phyloP scores from a whole-genome alignment of 805 yeast species.

The Metschnikowia cerradonensis region DNA sequence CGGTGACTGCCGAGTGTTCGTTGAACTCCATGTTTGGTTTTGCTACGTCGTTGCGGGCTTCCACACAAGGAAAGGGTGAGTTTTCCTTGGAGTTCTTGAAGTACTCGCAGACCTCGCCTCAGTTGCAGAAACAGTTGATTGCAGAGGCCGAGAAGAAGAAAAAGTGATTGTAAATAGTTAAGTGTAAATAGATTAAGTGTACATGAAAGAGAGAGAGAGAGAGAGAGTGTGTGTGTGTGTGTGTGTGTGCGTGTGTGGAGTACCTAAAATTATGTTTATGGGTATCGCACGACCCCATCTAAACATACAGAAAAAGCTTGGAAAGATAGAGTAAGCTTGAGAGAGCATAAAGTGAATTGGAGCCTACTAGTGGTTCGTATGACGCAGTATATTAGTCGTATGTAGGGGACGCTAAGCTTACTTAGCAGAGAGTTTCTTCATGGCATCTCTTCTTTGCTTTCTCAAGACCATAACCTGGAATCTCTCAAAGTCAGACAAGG shows the following conservation, averaged over 20 bases:
- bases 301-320: no score
- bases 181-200: not conserved
- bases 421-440: slow-evolving; percentile 95
- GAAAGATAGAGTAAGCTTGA: no score
- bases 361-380: slow-evolving; percentile 10
- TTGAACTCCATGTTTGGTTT: slow-evolving; percentile 94
- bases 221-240: no score
- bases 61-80: slow-evolving; percentile 98
- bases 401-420: slow-evolving; percentile 35
- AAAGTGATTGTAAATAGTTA: slow-evolving; percentile 5
- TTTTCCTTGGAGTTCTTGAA: slow-evolving; percentile 91
- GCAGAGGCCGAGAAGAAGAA: slow-evolving; percentile 58
- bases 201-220: not conserved
- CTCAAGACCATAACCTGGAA: slow-evolving; percentile 97
- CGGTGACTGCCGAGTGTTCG: slow-evolving; percentile 92
- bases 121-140: slow-evolving; percentile 83
- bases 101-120: slow-evolving; percentile 87
- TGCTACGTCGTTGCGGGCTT: slow-evolving; percentile 91
- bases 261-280: no score
- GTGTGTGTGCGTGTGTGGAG: no score
- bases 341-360: no score
- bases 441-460: slow-evolving; percentile 95
- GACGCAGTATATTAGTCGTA: slow-evolving; percentile 22
- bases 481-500: slow-evolving; percentile 96
- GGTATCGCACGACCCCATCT: no score